Percentiles rank a stretch among this genome's conserved stretches.
Conservation (phyloP, 768 basidiomycete species). For the Boletus edulis region DNA sequence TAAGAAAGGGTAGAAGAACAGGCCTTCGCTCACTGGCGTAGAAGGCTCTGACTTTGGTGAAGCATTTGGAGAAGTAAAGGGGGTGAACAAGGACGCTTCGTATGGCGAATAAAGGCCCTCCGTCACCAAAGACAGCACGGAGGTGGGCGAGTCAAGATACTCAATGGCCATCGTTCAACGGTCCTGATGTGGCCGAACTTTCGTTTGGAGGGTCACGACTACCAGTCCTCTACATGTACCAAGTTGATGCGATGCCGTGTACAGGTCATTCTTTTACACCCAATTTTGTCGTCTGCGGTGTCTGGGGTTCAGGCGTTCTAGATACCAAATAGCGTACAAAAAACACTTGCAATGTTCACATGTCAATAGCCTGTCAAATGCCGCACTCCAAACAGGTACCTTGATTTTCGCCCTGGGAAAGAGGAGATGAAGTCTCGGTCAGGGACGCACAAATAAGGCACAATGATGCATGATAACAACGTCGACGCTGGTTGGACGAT, state of each 20-base stretch:
- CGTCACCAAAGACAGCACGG: neutral
- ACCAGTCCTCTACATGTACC: neutral
- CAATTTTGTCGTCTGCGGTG: neutral
- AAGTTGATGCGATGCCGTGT: neutral
- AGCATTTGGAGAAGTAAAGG: constrained; percentile 4
- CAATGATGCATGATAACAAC: no score
- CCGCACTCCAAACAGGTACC: no score
- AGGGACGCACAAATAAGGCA: neutral
- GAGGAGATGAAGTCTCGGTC: no score
- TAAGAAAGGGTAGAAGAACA: constrained; percentile 16
- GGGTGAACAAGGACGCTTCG: constrained; percentile 8
- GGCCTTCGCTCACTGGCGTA: neutral
- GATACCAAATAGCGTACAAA: neutral
- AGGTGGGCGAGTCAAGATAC: neutral
- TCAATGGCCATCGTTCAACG: constrained; percentile 2
- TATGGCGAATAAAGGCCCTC: constrained; percentile 6
- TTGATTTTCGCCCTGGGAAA: no score
- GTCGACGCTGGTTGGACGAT: neutral
- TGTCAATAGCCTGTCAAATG: neutral
- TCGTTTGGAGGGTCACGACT: neutral
- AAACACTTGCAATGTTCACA: neutral
- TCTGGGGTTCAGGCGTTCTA: neutral
- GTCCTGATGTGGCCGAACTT: neutral
- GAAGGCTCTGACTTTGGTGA: neutral
- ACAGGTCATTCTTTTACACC: neutral